Conservation (phyloP, 345 rosid genomes). For the Erodium maritimum region DNA sequence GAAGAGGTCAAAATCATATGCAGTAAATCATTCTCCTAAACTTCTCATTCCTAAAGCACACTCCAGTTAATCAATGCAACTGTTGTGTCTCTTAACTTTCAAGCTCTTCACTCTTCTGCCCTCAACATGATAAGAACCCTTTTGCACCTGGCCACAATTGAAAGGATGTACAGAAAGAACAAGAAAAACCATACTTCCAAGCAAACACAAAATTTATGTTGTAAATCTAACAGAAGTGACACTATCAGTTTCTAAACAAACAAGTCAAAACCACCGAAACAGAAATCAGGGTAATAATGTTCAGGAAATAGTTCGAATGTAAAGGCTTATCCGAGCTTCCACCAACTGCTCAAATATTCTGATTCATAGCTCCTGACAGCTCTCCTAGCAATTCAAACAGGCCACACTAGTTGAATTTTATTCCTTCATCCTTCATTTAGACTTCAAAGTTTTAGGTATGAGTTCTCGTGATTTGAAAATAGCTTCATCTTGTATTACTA, state of each 20-base stretch:
- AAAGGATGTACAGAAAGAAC: too few relatives aligned
- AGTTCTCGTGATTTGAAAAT: conserved; percentile 14
- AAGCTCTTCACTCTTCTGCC: too few relatives aligned
- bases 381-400: conserved; percentile 60
- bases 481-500: conserved; percentile 33
- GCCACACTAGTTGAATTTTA: conserved; percentile 40
- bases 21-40: too few relatives aligned
- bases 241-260: conserved; percentile 40
- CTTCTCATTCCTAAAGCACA: too few relatives aligned
- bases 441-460: conserved; percentile 26
- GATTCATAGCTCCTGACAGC: conserved; percentile 74
- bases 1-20: too few relatives aligned
- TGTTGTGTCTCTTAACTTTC: too few relatives aligned
- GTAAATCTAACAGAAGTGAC: too few relatives aligned
- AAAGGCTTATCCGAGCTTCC: conserved; percentile 80
- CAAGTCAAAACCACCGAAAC: conserved; percentile 58
- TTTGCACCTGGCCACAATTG: too few relatives aligned
- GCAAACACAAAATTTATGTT: too few relatives aligned
- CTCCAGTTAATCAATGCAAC: too few relatives aligned
- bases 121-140: too few relatives aligned
- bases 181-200: too few relatives aligned
- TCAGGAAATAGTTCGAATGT: conserved; percentile 65
- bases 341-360: conserved; percentile 70
- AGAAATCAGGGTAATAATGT: conserved; percentile 57
- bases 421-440: conserved; percentile 26